Evolutionary conservation across 2,329 filamentous ascomycete species (phyloP), one percentile per base, ranked within the genome.

Genomic region (Fusarium dimerum): DNA sequence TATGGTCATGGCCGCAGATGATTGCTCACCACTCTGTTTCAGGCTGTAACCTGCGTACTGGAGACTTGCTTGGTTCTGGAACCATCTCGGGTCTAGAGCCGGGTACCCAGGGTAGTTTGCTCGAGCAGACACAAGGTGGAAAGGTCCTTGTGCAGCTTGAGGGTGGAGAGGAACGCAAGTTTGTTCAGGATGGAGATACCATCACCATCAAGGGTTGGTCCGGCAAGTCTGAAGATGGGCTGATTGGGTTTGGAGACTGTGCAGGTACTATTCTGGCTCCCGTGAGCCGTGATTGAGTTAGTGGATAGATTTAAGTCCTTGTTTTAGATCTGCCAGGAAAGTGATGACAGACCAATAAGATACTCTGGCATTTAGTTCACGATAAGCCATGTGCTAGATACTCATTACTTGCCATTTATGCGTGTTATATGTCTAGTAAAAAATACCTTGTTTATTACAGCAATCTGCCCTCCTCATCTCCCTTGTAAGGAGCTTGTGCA

Each of bases 1-100:
- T 93, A 1, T 94, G 85, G 79, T 92, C 89, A 0, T 94, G 91
- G 74, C 81, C 88, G 2, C 90, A 94, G 68, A 92, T 93, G 89
- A 76, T 94, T 46, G 82, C 90, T 1, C 90, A 94, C 70, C 90
- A 94, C 68, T 86, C 87, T 2, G 81, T 90, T 45, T 87, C 85
- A 0, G 90, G 90, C 2, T 94, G 90, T 69, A 85, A 86, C 11
- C 77, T 94, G 73, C 81, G 84, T 6, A 79, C 85, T 0, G 90
- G 90, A 42, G 90, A 94, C 64, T 69, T 94, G 32, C 73, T 94
- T 2, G 90, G 89, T 2, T 89, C 86, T 1, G 90, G 89, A 7
- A 93, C 89, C 0, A 92, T 93, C 55, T 74, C 72, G 0, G 89
- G 89, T 9, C 80, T 82, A 15, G 76, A 85, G 52, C 40, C 71